Percentiles rank a stretch among this genome's conserved stretches.
Evolutionary conservation across 163 green algal species (phyloP).

Genomic region (Scenedesmus sp.): DNA sequence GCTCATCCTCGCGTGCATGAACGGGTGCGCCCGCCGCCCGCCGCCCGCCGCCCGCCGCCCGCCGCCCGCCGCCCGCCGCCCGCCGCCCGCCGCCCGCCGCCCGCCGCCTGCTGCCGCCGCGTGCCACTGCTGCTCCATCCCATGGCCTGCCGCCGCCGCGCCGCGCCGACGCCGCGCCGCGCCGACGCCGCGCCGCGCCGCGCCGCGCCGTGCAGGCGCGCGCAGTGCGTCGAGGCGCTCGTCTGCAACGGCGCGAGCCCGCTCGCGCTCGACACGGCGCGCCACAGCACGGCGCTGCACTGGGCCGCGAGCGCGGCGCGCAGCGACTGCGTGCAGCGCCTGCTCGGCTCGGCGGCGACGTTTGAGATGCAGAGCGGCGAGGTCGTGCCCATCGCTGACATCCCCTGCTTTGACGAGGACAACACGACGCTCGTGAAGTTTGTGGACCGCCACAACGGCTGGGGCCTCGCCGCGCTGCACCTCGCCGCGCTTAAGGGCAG

Average conservation of each 20-base stretch:
- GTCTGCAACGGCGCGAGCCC: constrained; percentile 61
- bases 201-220: constrained; percentile 47
- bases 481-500: constrained; percentile 60
- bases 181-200: too few relatives aligned
- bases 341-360: constrained; percentile 46
- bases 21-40: constrained; percentile 48
- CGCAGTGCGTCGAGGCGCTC: constrained; percentile 59
- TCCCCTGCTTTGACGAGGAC: constrained; percentile 55
- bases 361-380: constrained; percentile 47
- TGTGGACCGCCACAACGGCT: constrained; percentile 66
- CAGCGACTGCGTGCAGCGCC: constrained; percentile 59
- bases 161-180: too few relatives aligned
- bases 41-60: too few relatives aligned
- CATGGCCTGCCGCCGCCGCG: too few relatives aligned
- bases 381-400: constrained; percentile 28
- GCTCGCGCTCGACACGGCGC: constrained; percentile 50
- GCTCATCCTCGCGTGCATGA: constrained; percentile 62
- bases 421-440: constrained; percentile 48
- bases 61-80: too few relatives aligned
- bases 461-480: constrained; percentile 63
- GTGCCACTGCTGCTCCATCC: too few relatives aligned
- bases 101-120: background rate
- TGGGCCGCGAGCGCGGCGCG: constrained; percentile 57
- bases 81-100: too few relatives aligned
- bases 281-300: constrained; percentile 63